phyloP scores from a whole-genome alignment of 345 rosid genomes.

The Cardiospermum halicacabum region DNA sequence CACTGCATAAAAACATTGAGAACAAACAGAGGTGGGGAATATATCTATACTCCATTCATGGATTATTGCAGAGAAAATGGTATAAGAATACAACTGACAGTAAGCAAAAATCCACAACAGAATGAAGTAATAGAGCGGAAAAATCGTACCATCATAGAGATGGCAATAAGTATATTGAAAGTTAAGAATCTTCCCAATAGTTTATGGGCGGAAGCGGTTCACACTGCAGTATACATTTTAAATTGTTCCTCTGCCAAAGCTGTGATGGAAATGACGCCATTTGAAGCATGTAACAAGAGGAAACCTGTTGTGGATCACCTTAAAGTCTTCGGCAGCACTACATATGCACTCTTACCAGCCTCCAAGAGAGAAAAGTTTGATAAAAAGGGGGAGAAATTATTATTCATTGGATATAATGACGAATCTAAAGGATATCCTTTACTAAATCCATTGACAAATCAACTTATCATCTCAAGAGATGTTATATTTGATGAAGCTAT shows the following conservation, averaged over 20 bases:
- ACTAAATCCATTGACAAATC: neutral
- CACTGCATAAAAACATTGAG: neutral
- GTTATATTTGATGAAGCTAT: neutral
- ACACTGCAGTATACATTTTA: neutral
- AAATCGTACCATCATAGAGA: neutral
- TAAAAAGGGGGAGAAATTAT: neutral
- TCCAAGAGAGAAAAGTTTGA: slow-evolving; percentile 5
- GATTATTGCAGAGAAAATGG: neutral
- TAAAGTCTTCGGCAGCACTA: neutral
- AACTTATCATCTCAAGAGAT: neutral
- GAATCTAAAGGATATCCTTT: neutral
- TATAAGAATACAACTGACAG: neutral
- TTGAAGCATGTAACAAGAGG: neutral
- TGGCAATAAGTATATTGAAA: neutral
- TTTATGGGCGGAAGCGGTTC: neutral
- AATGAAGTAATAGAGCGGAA: neutral
- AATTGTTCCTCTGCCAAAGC: neutral
- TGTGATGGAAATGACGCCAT: neutral
- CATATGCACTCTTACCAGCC: neutral
- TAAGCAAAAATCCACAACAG: neutral
- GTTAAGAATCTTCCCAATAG: neutral
- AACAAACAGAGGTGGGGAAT: neutral
- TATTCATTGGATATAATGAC: slow-evolving; percentile 8
- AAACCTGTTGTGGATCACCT: neutral
- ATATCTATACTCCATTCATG: neutral